A percentile compares a stretch with the other conserved stretches of the same genome.
phyloP scores from a whole-genome alignment of 2,329 filamentous ascomycete species.

The Phaeosphaeria sp. region DNA sequence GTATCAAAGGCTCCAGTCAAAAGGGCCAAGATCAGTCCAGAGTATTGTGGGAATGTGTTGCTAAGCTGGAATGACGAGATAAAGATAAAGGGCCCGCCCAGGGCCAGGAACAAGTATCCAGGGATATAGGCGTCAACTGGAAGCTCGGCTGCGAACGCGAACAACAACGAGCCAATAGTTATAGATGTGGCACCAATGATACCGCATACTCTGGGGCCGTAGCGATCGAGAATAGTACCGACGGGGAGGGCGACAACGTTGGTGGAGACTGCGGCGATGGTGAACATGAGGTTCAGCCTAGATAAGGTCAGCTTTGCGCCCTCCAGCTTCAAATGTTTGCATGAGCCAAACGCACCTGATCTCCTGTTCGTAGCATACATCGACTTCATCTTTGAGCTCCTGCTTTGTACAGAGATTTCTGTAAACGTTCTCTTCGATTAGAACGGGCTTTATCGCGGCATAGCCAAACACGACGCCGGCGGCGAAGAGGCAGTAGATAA shows the following conservation, averaged over 20 bases:
- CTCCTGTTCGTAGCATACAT: constrained; percentile 49
- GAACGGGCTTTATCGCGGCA: constrained; percentile 50
- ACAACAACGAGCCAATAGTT: constrained; percentile 70
- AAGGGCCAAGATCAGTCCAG: constrained; percentile 56
- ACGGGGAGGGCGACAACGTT: constrained; percentile 87
- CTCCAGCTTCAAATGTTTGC: constrained; percentile 78
- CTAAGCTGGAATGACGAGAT: constrained; percentile 59
- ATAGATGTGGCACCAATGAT: constrained; percentile 74
- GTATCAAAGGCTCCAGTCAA: constrained; percentile 61
- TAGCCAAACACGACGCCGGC: constrained; percentile 61
- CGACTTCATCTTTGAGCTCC: constrained; percentile 42
- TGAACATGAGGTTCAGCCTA: constrained; percentile 90
- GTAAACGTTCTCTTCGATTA: constrained; percentile 47
- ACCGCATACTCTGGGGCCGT: constrained; percentile 78
- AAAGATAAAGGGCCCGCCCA: constrained; percentile 59
- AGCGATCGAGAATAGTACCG: constrained; percentile 82
- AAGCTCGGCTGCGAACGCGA: constrained; percentile 70
- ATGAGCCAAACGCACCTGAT: constrained; percentile 44
- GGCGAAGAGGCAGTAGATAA: constrained; percentile 76
- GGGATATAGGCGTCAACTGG: constrained; percentile 72
- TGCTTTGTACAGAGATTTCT: constrained; percentile 43
- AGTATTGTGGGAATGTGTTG: constrained; percentile 59
- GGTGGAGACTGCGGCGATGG: constrained; percentile 83
- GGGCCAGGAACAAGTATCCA: constrained; percentile 57
- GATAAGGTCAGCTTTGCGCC: constrained; percentile 26